A percentile compares a stretch with the other conserved stretches of the same genome.
Conservation (phyloP, 257 asterid species). For the Fraxinus anomala region DNA sequence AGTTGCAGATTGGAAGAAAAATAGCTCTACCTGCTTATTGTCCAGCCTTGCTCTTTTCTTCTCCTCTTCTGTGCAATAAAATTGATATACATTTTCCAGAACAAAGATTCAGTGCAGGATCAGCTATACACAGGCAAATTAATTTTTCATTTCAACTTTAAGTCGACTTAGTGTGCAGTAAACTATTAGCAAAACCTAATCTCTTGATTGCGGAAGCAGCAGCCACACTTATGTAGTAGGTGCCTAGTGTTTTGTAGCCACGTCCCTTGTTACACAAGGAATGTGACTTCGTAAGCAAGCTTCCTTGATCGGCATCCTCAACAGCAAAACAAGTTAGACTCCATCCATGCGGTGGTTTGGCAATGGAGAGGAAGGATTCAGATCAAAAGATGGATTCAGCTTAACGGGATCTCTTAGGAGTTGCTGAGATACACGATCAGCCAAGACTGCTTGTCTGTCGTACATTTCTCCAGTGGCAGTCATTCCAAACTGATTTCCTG, state of each 20-base stretch:
- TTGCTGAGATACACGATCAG: conserved; percentile 80
- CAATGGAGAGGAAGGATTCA: conserved; percentile 47
- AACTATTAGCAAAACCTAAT: background rate
- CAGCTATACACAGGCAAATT: conserved; percentile 53
- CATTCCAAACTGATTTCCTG: conserved; percentile 59
- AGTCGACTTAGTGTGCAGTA: conserved; percentile 3
- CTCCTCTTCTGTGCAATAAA: conserved; percentile 42
- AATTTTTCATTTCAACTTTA: conserved; percentile 30
- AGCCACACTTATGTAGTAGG: background rate
- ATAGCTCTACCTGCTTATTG: conserved; percentile 45
- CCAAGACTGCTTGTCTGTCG: conserved; percentile 70
- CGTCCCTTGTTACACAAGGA: conserved; percentile 7
- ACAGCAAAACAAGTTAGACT: conserved; percentile 27
- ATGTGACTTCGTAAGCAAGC: conserved; percentile 23
- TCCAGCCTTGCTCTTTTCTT: conserved; percentile 40
- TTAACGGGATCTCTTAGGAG: conserved; percentile 65
- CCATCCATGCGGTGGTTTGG: conserved; percentile 55
- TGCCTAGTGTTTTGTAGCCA: background rate
- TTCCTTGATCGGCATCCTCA: conserved; percentile 5
- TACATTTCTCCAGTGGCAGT: conserved; percentile 50
- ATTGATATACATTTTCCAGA: conserved; percentile 54
- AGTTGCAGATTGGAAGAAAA: conserved; percentile 34
- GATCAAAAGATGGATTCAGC: conserved; percentile 60
- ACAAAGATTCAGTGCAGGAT: conserved; percentile 40
- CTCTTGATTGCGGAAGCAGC: conserved; percentile 26